Evolutionary conservation across 495 filamentous ascomycete genomes (phyloP).

Genomic region (Penicillium cosmopolitanum): DNA sequence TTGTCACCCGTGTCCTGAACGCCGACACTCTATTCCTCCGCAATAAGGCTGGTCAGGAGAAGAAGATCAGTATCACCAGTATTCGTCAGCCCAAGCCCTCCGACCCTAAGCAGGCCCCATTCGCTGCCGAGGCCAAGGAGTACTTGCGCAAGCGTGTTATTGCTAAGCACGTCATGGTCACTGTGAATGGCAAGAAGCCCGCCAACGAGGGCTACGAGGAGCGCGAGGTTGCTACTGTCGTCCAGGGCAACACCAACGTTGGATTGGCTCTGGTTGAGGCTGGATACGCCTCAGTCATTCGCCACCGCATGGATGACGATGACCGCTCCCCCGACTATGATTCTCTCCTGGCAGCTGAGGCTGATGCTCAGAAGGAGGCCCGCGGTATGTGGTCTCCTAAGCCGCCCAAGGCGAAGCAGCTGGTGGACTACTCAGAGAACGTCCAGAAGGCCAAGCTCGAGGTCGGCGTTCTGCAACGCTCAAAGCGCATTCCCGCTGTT

Average conservation of each 20-base stretch:
- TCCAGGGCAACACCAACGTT: constrained; percentile 82
- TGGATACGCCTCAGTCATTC: constrained; percentile 89
- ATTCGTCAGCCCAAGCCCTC: constrained; percentile 86
- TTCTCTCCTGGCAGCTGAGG: constrained; percentile 85
- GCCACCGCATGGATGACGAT: constrained; percentile 88
- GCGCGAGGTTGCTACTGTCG: constrained; percentile 89
- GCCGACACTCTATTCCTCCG: constrained; percentile 88
- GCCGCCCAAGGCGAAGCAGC: constrained; percentile 74
- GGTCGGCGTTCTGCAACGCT: constrained; percentile 79
- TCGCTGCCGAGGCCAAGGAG: constrained; percentile 92
- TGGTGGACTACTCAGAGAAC: constrained; percentile 87
- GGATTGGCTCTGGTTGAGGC: constrained; percentile 83
- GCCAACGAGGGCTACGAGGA: constrained; percentile 91
- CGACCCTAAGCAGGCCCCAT: constrained; percentile 81
- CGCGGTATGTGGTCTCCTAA: constrained; percentile 96
- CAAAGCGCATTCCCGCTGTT: constrained; percentile 89
- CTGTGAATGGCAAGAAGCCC: constrained; percentile 86
- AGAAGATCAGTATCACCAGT: constrained; percentile 89
- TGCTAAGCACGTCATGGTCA: constrained; percentile 89
- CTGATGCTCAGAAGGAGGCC: constrained; percentile 77
- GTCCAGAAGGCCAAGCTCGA: constrained; percentile 95
- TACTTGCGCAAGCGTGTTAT: constrained; percentile 92
- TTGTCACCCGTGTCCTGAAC: constrained; percentile 80
- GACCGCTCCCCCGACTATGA: constrained; percentile 95
- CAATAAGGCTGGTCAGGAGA: constrained; percentile 81